Evolutionary conservation across 169 alveolate genomes (phyloP), one percentile per base, ranked within the genome.

Genomic region (Cytauxzoon felis): DNA sequence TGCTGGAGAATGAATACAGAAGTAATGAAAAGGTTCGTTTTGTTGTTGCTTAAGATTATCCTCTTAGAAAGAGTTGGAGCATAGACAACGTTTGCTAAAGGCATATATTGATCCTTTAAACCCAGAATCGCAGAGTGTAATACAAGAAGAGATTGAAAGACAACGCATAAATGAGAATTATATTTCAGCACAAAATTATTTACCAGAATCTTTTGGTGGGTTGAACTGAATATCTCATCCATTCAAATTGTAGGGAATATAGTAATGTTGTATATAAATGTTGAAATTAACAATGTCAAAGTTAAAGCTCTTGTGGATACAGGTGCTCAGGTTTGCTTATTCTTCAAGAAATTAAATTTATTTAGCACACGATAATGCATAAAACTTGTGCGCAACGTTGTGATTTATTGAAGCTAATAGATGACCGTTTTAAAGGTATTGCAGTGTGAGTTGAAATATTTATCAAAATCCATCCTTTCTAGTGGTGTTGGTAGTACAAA

Each of bases 271-370:
- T 95, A 89, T 81, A 87, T 96, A 47, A 89, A 89, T 45, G 85
- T 88, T 24, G 93, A 88, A 57, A 87, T 96, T 36, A 95, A 95
- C 83, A 90, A 92, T 21, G 88, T 87, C 2, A 90, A 84, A 29
- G 71, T 93, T 23, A 82, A 89, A 47, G 99, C 99, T 11, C 90
- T 96, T 49, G 98, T 96, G 11, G 99, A 96, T 79, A 91, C 97
- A 48, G 98, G 98, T 11, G 99, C 99, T 2, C 96, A 96, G 86
- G 81, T 93, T 18, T 48, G 72, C 26, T 34, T 29, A 47, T 29
- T 30, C 11, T 52, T 18, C n/a, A 0, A 23, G 11, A 30, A 2
- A 56, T 2, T 38, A 13, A 38, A 56, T 27, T 16, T 8, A n/a
- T 49, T 7, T 24, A 60, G 71, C 26, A 18, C 36, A 91, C 96